Evolutionary conservation across 2,329 filamentous ascomycete genomes (phyloP), one percentile per base, ranked within the genome.

Genomic region (Geoglossum cookeanum): DNA sequence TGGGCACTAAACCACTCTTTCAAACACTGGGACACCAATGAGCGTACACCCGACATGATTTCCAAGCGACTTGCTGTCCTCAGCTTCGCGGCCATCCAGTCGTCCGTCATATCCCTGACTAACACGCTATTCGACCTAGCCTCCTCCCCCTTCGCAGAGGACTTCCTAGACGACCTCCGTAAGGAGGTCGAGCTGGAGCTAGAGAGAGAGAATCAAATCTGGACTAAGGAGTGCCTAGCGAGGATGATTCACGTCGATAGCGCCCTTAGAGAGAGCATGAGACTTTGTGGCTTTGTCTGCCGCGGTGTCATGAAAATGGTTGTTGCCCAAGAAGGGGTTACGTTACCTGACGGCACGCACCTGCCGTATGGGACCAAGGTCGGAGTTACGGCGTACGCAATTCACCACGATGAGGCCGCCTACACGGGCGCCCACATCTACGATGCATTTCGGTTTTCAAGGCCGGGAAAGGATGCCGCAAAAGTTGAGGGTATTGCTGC

Each of bases 41-140:
- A 68, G 51, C 62, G 67, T 17, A 63, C 65, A 3, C 60, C 66
- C 1, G 62, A 64, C 22, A 64, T 71, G 35, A 68, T 70, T 58
- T 60, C 67, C 7, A 62, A 63, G 52, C 66, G 67, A 1, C 65
- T 70, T 33, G 60, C 64, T 0, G 65, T 68, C 9, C 65, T 69
- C 17, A 61, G 64, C 58, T 71, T 71, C 60, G 68, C 68, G 1
- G 67, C 68, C 32, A 70, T 71, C 59, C 68, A 70, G 59, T 70
- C 69, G 1, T 69, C 68, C 13, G 66, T 66, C 52, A 70, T 71
- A 54, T 70, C 68, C 33, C 64, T 71, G 29, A 69, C 48, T 7
- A 51, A 51, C 27, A 17, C 27, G 6, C 48, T 51, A 8, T 30
- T 51, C 6, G 48, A 51, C 27, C 1, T 51, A 13, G 48, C 27